Percentiles rank a stretch among this genome's conserved stretches.
Evolutionary conservation across 192 early-diverging fungal genomes (phyloP).

Genomic region (Linnemannia exigua): DNA sequence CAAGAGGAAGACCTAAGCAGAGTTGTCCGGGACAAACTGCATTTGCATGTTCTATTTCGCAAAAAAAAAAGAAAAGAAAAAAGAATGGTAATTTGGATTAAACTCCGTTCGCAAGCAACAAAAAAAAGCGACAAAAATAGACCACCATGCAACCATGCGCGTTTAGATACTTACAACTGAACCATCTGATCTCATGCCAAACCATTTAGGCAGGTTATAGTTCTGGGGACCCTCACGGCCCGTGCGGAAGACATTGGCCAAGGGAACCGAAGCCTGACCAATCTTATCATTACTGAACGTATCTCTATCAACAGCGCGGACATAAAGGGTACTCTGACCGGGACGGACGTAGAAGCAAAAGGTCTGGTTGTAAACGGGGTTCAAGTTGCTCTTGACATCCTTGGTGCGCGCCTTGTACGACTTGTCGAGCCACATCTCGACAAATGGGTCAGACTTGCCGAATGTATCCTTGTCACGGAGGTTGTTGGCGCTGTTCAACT

Average conservation of each 20-base stretch:
- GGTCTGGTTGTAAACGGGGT: conserved; percentile 37
- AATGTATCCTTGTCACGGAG: conserved; percentile 24
- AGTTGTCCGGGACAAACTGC: conserved; percentile 31
- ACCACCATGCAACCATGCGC: no score
- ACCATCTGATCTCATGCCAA: conserved; percentile 47
- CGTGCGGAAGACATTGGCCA: conserved; percentile 43
- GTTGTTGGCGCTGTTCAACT: conserved; percentile 32
- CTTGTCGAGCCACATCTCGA: conserved; percentile 53
- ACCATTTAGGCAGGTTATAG: conserved; percentile 49
- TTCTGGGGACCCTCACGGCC: conserved; percentile 30
- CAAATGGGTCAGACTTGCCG: conserved; percentile 29
- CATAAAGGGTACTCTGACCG: conserved; percentile 50
- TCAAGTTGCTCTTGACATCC: conserved; percentile 19
- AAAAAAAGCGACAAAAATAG: no score
- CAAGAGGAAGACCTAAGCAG: neutral
- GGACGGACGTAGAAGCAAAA: conserved; percentile 42
- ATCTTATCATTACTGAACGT: conserved; percentile 52
- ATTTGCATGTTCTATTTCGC: conserved; percentile 39
- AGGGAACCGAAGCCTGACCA: conserved; percentile 39
- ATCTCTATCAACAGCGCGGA: conserved; percentile 55
- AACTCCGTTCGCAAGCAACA: neutral
- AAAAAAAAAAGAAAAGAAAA: neutral
- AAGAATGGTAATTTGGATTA: neutral
- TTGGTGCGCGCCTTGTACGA: conserved; percentile 37
- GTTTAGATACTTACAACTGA: neutral